Evolutionary conservation across 139 green algal genomes (phyloP), one percentile per base, ranked within the genome.

Genomic region (Auxenochlorella protothecoides): DNA sequence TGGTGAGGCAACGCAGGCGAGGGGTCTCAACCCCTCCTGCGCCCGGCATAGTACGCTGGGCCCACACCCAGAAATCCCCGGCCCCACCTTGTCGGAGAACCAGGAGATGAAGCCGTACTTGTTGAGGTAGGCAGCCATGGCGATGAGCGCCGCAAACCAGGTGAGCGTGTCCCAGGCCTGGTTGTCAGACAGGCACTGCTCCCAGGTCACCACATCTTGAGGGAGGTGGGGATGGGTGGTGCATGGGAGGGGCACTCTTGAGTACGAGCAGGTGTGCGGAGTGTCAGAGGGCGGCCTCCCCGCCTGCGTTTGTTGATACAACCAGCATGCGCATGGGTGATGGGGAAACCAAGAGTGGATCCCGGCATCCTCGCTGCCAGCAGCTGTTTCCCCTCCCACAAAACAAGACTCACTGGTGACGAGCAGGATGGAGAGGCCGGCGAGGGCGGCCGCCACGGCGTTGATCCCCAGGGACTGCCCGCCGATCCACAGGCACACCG

Each of bases 111-210:
- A 94, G 74, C 94, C 94, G 72, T 85, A 96, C 83, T 96, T 97
- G 88, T 99, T 99, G 56, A 99, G 89, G 84, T 96, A 95, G 53
- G 86, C 81, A 53, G 93, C 93, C 95, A 99, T 99, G 78, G 90
- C 93, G 69, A 99, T 99, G 63, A 99, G 88, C 6, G 95, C 95
- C 13, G 95, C 95, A 73, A 99, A 99, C 95, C 95, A 99, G 61
- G 91, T 96, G 65, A 98, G 88, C 2, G 95, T 99, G 87, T 99
- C 94, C 95, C 95, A 99, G 15, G 95, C 94, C 71, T 68, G 82
- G 76, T 85, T 85, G 67, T 85, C 73, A 64, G 57, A 74, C 65
- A 86, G 78, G 80, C 84, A 89, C 80, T 88, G 79, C 83, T 94
- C 93, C 90, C 90, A 96, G 68, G 81, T 88, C 62, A 95, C 80